These are phyloP conservation scores for Citrus inodora DNA, from an alignment of 345 rosid genomes.

Conservation along the genomic window DNA sequence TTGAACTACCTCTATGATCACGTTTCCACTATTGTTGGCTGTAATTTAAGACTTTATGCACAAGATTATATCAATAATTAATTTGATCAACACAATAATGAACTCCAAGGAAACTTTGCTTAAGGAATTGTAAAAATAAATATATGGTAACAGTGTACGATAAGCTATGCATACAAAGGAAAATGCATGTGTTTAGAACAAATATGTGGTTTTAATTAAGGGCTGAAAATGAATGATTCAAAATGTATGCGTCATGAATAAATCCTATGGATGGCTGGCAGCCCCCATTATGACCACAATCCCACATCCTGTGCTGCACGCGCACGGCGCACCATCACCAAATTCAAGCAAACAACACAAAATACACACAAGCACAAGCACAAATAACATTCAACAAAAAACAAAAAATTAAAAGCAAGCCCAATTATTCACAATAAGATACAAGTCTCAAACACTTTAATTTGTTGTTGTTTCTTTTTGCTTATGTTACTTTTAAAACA, in stretches of 20 bases:
- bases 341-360: constrained; percentile 28
- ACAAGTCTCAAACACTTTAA: not conserved
- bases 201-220: constrained; percentile 19
- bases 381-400: no score
- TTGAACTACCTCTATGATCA: constrained; percentile 25
- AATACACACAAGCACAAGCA: constrained; percentile 4
- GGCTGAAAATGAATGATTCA: constrained; percentile 15
- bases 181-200: constrained; percentile 19
- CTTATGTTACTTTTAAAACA: constrained; percentile 1
- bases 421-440: not conserved
- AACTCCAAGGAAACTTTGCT: not conserved
- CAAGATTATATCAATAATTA: constrained; percentile 25
- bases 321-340: constrained; percentile 58
- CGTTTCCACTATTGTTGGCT: constrained; percentile 30
- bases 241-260: constrained; percentile 21
- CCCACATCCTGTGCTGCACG: constrained; percentile 60
- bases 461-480: not conserved
- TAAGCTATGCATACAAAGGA: constrained; percentile 11
- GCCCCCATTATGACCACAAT: constrained; percentile 56
- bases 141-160: not conserved
- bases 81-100: constrained; percentile 18
- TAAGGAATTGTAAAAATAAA: not conserved
- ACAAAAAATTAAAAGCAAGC: not conserved
- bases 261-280: constrained; percentile 32
- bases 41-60: constrained; percentile 30